phyloP scores from a whole-genome alignment of 768 basidiomycete species.

The Boletus reticulatus region DNA sequence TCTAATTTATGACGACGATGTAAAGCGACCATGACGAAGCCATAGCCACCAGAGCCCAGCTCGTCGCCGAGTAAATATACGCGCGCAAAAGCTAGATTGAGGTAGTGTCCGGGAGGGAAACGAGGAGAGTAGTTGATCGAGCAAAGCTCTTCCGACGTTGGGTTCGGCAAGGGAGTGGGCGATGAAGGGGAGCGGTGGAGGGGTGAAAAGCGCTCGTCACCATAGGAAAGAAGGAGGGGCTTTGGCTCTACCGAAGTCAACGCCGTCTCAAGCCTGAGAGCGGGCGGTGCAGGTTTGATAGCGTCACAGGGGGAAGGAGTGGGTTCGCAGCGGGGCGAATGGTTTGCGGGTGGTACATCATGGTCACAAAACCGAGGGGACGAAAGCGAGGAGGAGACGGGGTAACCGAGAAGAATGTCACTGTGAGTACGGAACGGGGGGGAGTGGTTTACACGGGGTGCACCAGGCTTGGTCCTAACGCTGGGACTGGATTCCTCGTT shows the following conservation, averaged over 20 bases:
- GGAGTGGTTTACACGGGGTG: background rate
- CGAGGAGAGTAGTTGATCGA: slow-evolving; percentile 39
- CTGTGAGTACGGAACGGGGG: background rate
- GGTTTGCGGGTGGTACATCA: background rate
- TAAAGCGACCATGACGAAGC: slow-evolving; percentile 88
- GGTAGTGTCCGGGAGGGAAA: slow-evolving; percentile 60
- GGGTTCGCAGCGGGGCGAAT: background rate
- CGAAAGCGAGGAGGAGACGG: background rate
- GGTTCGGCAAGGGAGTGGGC: background rate
- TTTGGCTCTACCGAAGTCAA: background rate
- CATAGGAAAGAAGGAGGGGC: slow-evolving; percentile 26
- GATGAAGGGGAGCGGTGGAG: slow-evolving; percentile 3
- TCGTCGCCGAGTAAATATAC: slow-evolving; percentile 67
- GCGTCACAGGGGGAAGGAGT: background rate
- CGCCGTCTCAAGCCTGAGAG: background rate
- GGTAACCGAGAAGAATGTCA: background rate
- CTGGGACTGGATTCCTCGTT: background rate
- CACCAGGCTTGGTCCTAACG: background rate
- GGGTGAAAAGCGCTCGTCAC: slow-evolving; percentile 1
- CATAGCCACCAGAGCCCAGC: slow-evolving; percentile 90
- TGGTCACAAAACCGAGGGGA: background rate
- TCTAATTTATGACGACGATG: slow-evolving; percentile 59
- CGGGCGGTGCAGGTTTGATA: background rate
- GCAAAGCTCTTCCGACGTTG: slow-evolving; percentile 11
- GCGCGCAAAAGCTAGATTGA: slow-evolving; percentile 59